Evolutionary conservation across 495 filamentous ascomycete genomes (phyloP).

Genomic region (Aspergillus saccharolyticus): DNA sequence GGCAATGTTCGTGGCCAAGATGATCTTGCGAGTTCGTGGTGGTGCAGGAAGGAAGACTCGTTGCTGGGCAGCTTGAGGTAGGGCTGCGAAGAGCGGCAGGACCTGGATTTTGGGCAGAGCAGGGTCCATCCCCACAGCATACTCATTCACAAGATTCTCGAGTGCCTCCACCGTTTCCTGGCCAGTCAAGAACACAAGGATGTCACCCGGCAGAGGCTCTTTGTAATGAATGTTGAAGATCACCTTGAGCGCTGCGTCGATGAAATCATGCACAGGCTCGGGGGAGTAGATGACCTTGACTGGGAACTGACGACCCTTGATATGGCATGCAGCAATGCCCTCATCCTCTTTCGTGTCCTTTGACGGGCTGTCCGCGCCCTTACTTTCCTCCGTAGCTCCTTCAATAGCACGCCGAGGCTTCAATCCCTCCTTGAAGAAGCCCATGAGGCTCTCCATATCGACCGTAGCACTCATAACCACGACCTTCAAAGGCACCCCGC

Average conservation of each 20-base stretch:
- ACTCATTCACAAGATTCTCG: conserved; percentile 75
- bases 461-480: conserved; percentile 96
- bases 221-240: conserved; percentile 87
- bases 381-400: conserved; percentile 2
- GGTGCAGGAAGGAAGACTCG: conserved; percentile 76
- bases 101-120: conserved; percentile 69
- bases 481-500: conserved; percentile 74
- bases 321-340: conserved; percentile 56
- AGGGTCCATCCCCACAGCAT: conserved; percentile 62
- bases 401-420: conserved; percentile 14
- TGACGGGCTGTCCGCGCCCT: neutral
- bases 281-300: conserved; percentile 75
- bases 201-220: conserved; percentile 87
- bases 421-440: conserved; percentile 62
- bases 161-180: conserved; percentile 87
- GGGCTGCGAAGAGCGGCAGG: conserved; percentile 68
- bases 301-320: conserved; percentile 84
- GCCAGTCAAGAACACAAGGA: conserved; percentile 89
- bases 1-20: conserved; percentile 94
- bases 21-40: conserved; percentile 74
- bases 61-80: conserved; percentile 75
- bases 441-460: conserved; percentile 69
- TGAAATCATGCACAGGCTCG: conserved; percentile 74
- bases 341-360: conserved; percentile 14
- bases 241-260: conserved; percentile 72